Evolutionary conservation across 805 yeast species (phyloP).

Genomic region (Metschnikowia borealis): DNA sequence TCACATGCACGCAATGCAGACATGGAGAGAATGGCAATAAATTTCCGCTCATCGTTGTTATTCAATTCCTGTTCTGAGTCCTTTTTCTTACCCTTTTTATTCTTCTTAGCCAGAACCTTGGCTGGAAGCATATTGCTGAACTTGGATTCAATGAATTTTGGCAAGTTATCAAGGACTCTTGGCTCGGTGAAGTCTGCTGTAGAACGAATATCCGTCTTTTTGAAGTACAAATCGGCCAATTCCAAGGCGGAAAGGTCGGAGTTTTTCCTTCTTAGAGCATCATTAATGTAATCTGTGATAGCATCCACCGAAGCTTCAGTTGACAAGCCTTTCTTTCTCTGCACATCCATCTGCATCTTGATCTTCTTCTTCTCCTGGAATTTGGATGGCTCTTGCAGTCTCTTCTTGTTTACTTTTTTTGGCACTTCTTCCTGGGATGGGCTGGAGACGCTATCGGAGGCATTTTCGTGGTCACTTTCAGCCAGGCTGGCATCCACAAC

Average conservation of each 20-base stretch:
- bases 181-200: conserved; percentile 52
- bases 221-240: conserved; percentile 58
- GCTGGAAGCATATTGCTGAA: conserved; percentile 46
- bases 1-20: conserved; percentile 90
- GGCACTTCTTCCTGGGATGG: background rate
- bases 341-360: conserved; percentile 62
- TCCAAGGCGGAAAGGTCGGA: conserved; percentile 74
- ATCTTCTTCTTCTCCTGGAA: conserved; percentile 61
- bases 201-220: conserved; percentile 54
- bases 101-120: conserved; percentile 23
- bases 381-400: conserved; percentile 33
- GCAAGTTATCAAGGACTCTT: conserved; percentile 54
- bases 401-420: conserved; percentile 17
- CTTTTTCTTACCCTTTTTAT: conserved; percentile 24
- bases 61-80: conserved; percentile 22
- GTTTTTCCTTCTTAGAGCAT: conserved; percentile 53
- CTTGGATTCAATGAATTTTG: conserved; percentile 49
- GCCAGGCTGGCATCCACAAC: conserved; percentile 11
- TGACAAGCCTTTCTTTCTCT: conserved; percentile 55
- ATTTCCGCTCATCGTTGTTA: conserved; percentile 32
- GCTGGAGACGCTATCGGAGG: background rate
- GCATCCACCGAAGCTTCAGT: conserved; percentile 47
- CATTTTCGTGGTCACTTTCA: conserved; percentile 13
- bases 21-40: conserved; percentile 55
- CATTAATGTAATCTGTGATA: conserved; percentile 66